Conservation (phyloP, 805 yeast species). For the Blastobotrys peoriensis region DNA sequence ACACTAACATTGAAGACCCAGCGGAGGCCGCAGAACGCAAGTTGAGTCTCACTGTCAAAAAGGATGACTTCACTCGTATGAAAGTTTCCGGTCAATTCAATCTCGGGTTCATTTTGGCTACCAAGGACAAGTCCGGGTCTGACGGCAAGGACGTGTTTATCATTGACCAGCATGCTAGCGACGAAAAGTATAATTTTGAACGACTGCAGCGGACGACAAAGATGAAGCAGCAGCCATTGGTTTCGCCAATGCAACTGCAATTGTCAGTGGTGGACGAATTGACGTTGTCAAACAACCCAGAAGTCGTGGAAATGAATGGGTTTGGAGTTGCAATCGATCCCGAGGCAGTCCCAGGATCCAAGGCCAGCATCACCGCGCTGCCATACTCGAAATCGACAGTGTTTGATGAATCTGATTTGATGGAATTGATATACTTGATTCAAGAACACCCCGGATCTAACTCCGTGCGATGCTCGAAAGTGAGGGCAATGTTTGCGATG, state of each 20-base stretch:
- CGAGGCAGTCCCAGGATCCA: constrained; percentile 48
- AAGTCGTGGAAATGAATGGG: constrained; percentile 67
- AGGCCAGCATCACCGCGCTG: constrained; percentile 50
- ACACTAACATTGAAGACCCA: constrained; percentile 9
- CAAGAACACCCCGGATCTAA: constrained; percentile 47
- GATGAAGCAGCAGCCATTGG: constrained; percentile 66
- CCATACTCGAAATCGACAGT: constrained; percentile 69
- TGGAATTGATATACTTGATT: constrained; percentile 67
- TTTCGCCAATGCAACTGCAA: constrained; percentile 51
- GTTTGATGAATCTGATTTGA: constrained; percentile 60
- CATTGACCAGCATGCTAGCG: constrained; percentile 96
- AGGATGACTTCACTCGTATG: constrained; percentile 72
- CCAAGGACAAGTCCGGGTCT: constrained; percentile 29
- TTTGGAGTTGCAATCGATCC: constrained; percentile 53
- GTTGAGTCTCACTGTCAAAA: constrained; percentile 56
- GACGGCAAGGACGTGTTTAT: constrained; percentile 61
- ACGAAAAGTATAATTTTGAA: constrained; percentile 91
- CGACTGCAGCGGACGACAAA: constrained; percentile 47
- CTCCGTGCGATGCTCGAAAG: constrained; percentile 61
- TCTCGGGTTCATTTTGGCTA: constrained; percentile 84
- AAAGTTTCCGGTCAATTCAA: constrained; percentile 87
- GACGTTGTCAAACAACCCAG: constrained; percentile 53
- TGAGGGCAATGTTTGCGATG: constrained; percentile 83
- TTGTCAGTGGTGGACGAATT: constrained; percentile 76
- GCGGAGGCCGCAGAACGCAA: constrained; percentile 47